Base-by-base conservation (phyloP, 768 basidiomycete genomes). In the Boletus sensibilis region DNA sequence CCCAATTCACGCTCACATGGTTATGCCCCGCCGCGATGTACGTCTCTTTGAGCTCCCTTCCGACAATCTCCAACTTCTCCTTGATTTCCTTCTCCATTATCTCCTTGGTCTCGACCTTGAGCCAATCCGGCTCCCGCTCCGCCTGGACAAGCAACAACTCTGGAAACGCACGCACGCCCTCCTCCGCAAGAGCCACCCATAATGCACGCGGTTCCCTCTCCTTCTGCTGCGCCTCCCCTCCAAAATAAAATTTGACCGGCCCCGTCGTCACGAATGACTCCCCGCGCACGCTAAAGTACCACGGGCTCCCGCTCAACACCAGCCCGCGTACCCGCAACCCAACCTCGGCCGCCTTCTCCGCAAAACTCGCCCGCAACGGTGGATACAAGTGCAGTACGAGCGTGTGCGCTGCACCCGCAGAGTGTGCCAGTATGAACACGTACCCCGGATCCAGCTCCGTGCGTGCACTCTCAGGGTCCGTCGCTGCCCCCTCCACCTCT, bases 381-480 rank as follows among this genome's bases (percentile, higher is more conserved):
- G 59, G 34, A 29, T 78, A 61, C 40, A 79, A 61, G 4, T 82
- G 65, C 50, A 81, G 58, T 18, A 83, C 78, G 5, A 78, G 69
- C 41, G 77, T 61, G 63, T 84, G 80, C 27, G 74, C 69, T 1
- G 80, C 82, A 1, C 87, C 87, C 0, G 83, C 85, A 1, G 86
- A 87, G 68, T 88, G 86, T 0, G 79, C 83, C 68, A 82, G 72
- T 39, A 87, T 44, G 59, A 79, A 79, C 40, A 85, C 64, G 11
- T 63, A 65, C 8, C 76, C 67, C 6, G 73, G 62, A 61, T 83
- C 80, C 0, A 80, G 74, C 21, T 64, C 60, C 18, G 41, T 44
- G 8, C 55, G 56, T 3, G 58, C 38, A 18, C 62, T 56, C 29
- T 3, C 35, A 9, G 56, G 31, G 7, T 27, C 40, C 9, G 55